Evolutionary conservation across 2,329 filamentous ascomycete genomes (phyloP).

Genomic region (Cladosporium sp.): DNA sequence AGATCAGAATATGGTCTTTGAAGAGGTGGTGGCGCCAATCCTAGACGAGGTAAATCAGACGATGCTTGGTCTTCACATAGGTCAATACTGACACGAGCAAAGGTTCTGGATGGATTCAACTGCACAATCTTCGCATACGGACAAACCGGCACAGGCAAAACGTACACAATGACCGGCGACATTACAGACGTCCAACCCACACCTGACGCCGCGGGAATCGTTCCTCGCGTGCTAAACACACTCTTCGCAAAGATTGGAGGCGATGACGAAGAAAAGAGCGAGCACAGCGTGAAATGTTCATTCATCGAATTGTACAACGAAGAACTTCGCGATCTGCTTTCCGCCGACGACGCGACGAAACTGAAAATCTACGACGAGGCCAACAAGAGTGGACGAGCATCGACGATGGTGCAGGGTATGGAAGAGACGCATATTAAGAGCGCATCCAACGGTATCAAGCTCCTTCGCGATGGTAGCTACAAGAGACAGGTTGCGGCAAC

Average conservation of each 20-base stretch:
- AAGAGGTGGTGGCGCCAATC: constrained; percentile 91
- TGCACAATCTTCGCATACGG: constrained; percentile 99
- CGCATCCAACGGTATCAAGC: constrained; percentile 80
- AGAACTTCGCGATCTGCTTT: constrained; percentile 85
- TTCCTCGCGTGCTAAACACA: constrained; percentile 83
- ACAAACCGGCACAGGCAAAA: constrained; percentile 97
- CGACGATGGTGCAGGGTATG: constrained; percentile 94
- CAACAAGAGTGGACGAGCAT: constrained; percentile 77
- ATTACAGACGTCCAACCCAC: constrained; percentile 89
- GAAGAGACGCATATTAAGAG: constrained; percentile 91
- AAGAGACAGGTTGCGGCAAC: constrained; percentile 98
- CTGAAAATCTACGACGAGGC: constrained; percentile 95
- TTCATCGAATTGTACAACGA: constrained; percentile 99
- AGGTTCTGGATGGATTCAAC: constrained; percentile 94
- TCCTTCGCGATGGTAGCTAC: constrained; percentile 84
- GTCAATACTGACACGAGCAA: constrained; percentile 20
- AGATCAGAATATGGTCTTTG: constrained; percentile 90
- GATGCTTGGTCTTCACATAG: too few species aligned
- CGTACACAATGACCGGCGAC: constrained; percentile 98
- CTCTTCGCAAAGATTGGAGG: constrained; percentile 82
- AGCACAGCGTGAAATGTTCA: constrained; percentile 93
- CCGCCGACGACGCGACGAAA: constrained; percentile 77
- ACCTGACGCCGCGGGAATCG: constrained; percentile 90
- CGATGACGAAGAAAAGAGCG: constrained; percentile 62
- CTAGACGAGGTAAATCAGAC: constrained; percentile 72